Evolutionary conservation across 2,329 filamentous ascomycete species (phyloP).

Genomic region (Cladosporium sp.): DNA sequence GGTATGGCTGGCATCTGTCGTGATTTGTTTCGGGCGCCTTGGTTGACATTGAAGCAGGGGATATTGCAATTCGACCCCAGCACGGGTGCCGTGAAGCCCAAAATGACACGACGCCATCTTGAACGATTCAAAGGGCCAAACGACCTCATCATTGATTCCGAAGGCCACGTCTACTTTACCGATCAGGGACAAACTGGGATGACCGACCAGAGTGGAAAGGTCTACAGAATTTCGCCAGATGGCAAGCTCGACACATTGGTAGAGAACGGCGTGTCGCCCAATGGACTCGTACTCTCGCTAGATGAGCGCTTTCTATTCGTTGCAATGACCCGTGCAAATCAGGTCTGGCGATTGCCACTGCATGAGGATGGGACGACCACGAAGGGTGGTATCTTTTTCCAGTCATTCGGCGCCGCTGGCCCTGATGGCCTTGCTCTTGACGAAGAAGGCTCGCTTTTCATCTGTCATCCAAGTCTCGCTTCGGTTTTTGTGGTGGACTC

Average conservation of each 20-base stretch:
- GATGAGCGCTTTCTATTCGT: constrained; percentile 40
- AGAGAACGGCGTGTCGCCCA: constrained; percentile 4
- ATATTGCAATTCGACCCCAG: constrained; percentile 35
- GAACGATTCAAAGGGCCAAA: constrained; percentile 44
- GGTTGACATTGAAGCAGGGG: constrained; percentile 27
- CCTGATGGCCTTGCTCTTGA: constrained; percentile 39
- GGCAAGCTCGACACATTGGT: constrained; percentile 33
- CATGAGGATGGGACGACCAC: constrained; percentile 37
- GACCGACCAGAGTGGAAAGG: constrained; percentile 39
- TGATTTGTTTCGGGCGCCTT: background rate
- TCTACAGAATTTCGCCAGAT: constrained; percentile 35
- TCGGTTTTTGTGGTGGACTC: constrained; percentile 1
- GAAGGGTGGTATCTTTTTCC: constrained; percentile 39
- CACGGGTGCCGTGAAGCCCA: constrained; percentile 26
- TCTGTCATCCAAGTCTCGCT: constrained; percentile 23
- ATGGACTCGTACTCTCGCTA: background rate
- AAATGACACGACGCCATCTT: constrained; percentile 36
- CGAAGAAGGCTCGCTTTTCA: constrained; percentile 32
- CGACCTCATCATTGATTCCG: constrained; percentile 38
- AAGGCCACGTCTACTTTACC: constrained; percentile 40
- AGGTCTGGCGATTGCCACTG: constrained; percentile 40
- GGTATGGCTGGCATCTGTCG: constrained; percentile 20
- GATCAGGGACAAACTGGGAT: constrained; percentile 44
- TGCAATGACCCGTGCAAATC: constrained; percentile 39
- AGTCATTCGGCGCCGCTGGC: constrained; percentile 39